Evolutionary conservation across 2,329 filamentous ascomycete genomes (phyloP).

Genomic region (Beauveria asiatica): DNA sequence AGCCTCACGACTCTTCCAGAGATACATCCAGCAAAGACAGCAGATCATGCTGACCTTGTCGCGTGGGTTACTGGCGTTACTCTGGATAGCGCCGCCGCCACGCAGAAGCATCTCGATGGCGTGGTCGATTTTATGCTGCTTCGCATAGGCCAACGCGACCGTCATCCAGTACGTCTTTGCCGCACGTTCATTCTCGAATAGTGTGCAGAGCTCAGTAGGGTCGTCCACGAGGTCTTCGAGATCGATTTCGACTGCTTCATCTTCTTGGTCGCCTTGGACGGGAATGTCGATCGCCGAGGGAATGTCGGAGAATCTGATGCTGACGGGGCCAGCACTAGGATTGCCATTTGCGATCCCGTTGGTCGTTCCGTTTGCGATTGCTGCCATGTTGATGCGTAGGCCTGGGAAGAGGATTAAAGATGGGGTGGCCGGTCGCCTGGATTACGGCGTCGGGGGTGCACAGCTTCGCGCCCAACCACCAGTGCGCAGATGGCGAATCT

Average conservation of each 20-base stretch:
- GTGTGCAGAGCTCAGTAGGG: conserved; percentile 85
- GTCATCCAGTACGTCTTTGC: conserved; percentile 95
- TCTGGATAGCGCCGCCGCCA: conserved; percentile 63
- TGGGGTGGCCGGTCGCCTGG: background rate
- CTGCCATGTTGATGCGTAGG: conserved; percentile 28
- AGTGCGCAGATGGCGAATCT: background rate
- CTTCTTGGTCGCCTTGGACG: conserved; percentile 54
- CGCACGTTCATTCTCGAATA: conserved; percentile 89
- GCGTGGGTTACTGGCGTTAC: conserved; percentile 61
- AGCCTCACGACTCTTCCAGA: conserved; percentile 81
- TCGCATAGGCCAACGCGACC: conserved; percentile 93
- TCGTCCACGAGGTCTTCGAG: conserved; percentile 87
- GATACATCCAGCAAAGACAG: conserved; percentile 82
- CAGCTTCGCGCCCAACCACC: conserved; percentile 6
- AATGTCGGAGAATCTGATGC: conserved; percentile 56
- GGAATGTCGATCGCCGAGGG: conserved; percentile 58
- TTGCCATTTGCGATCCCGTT: conserved; percentile 36
- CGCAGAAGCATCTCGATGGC: conserved; percentile 65
- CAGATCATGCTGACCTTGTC: conserved; percentile 80
- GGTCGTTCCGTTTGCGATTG: conserved; percentile 33
- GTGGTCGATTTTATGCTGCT: conserved; percentile 87
- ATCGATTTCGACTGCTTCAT: conserved; percentile 82
- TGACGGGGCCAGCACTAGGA: conserved; percentile 28
- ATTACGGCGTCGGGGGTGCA: background rate
- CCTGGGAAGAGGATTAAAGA: background rate